Evolutionary conservation across 169 alveolate species (phyloP).

Genomic region (Cryptosporidium tyzzeri): DNA sequence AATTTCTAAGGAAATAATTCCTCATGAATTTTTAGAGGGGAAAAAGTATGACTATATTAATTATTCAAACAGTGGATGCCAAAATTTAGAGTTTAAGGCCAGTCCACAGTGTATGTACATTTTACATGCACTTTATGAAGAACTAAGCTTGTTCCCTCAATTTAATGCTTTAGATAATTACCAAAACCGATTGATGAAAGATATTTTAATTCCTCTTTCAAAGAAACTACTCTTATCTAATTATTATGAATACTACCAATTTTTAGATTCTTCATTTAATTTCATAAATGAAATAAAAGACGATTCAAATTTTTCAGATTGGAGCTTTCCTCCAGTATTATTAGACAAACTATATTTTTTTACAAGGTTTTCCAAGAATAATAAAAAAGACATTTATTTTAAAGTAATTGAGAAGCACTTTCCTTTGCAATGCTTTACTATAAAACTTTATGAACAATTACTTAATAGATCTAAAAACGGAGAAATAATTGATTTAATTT

Average conservation of each 20-base stretch:
- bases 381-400: conserved; percentile 3
- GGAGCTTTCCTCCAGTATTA: conserved; percentile 61
- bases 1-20: conserved; percentile 35
- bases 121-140: conserved; percentile 52
- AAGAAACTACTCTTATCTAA: neutral
- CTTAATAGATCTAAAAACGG: neutral
- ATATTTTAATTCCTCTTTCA: conserved; percentile 57
- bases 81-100: neutral
- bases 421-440: conserved; percentile 48
- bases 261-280: neutral
- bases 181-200: conserved; percentile 24
- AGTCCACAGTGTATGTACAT: neutral
- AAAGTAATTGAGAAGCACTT: neutral
- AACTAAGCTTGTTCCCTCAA: conserved; percentile 12
- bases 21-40: conserved; percentile 25
- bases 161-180: neutral
- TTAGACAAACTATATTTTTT: conserved; percentile 10
- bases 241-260: conserved; percentile 59
- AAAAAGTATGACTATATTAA: neutral
- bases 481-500: conserved; percentile 18
- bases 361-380: neutral
- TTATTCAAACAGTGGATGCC: neutral
- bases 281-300: neutral
- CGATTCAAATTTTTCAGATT: neutral
- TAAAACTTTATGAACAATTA: conserved; percentile 20